A percentile compares a stretch with the other conserved stretches of the same genome.
phyloP scores from a whole-genome alignment of 1,284 basidiomycete species.

The Calocybe gambosa region DNA sequence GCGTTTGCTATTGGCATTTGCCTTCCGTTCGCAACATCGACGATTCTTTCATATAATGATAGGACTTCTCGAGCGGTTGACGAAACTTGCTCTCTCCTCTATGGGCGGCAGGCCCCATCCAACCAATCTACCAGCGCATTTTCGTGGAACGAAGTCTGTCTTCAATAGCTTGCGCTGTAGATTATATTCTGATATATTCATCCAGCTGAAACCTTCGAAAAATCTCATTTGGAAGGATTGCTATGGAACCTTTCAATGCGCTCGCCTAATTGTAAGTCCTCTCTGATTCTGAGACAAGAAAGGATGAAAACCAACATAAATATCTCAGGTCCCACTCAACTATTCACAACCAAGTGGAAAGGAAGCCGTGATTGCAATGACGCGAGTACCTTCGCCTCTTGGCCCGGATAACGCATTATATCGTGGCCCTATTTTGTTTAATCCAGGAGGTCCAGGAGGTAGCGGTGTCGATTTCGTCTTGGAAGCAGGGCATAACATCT shows the following conservation, averaged over 20 bases:
- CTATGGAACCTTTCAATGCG: constrained; percentile 20
- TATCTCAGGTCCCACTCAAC: constrained; percentile 9
- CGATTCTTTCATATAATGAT: too few relatives aligned
- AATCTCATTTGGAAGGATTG: constrained; percentile 19
- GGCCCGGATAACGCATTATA: constrained; percentile 10
- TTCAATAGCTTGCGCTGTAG: not conserved
- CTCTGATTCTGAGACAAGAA: too few relatives aligned
- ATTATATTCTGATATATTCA: not conserved
- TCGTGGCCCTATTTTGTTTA: constrained; percentile 33
- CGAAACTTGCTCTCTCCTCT: not conserved
- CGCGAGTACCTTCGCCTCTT: constrained; percentile 13
- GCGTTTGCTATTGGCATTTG: too few relatives aligned
- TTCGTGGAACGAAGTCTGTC: not conserved
- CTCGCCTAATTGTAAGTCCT: constrained; percentile 22
- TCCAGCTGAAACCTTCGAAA: constrained; percentile 9
- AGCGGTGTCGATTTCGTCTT: constrained; percentile 34
- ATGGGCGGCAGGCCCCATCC: not conserved
- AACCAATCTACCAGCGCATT: not conserved
- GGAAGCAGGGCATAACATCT: constrained; percentile 23
- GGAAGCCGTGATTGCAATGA: constrained; percentile 16
- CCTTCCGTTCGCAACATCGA: too few relatives aligned
- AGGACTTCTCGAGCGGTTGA: too few relatives aligned
- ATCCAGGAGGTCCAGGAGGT: constrained; percentile 49
- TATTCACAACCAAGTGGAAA: constrained; percentile 14
- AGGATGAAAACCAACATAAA: too few relatives aligned